Evolutionary conservation across 352 stramenopile species (phyloP).

Genomic region (Phytophthora cajani): DNA sequence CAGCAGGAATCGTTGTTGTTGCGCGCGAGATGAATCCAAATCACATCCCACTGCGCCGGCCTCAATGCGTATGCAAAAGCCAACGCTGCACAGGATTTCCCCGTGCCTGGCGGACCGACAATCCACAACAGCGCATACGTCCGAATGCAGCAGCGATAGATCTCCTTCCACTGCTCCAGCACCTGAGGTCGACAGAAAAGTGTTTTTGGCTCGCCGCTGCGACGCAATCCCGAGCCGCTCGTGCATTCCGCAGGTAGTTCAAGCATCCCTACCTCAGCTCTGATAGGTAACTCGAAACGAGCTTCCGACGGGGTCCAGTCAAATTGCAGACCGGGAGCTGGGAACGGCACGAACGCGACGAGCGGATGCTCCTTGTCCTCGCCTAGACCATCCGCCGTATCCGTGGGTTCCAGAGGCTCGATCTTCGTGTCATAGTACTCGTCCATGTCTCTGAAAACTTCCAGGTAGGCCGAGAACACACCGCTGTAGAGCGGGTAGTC

Average conservation of each 20-base stretch:
- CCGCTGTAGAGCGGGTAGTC: background rate
- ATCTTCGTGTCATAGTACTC: background rate
- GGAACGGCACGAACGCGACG: background rate
- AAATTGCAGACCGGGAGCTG: background rate
- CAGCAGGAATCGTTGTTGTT: background rate
- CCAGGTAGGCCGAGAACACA: background rate
- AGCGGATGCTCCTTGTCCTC: background rate
- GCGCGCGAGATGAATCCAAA: background rate
- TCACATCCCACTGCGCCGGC: background rate
- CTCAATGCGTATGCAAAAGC: constrained; percentile 7
- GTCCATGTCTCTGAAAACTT: background rate
- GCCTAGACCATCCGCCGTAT: background rate
- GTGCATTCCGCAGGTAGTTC: background rate
- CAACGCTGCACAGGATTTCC: constrained; percentile 10
- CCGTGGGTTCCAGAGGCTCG: background rate
- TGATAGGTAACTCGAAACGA: background rate
- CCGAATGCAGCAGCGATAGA: constrained; percentile 4
- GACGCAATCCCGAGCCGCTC: background rate
- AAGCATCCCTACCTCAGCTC: background rate
- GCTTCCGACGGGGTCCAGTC: background rate
- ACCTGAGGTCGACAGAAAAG: background rate
- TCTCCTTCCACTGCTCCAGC: constrained; percentile 10
- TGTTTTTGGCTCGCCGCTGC: background rate
- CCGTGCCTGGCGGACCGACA: constrained; percentile 3
- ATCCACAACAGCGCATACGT: constrained; percentile 9